Conservation (phyloP, 352 stramenopile species). For the Phytophthora colocasiae region DNA sequence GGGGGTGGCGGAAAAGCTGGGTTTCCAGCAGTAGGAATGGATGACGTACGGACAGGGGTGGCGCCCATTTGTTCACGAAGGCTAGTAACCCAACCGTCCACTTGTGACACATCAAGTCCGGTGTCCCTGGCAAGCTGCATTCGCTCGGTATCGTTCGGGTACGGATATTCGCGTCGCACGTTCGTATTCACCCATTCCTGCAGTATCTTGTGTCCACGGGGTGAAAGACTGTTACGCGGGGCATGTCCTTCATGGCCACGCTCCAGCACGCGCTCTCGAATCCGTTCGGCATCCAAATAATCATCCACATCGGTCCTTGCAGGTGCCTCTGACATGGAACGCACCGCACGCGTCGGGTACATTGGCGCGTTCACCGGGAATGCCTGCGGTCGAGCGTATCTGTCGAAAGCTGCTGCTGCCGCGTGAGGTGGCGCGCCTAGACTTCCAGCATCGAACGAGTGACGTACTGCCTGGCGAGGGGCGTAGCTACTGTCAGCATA, state of each 20-base stretch:
- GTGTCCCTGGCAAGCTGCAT: slow-evolving; percentile 79
- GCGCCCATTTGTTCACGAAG: slow-evolving; percentile 69
- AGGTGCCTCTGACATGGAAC: slow-evolving; percentile 75
- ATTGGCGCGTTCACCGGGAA: slow-evolving; percentile 33
- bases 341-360: slow-evolving; percentile 55
- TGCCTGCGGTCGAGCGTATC: slow-evolving; percentile 37
- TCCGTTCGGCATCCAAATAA: slow-evolving; percentile 73
- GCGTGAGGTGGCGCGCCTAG: slow-evolving; percentile 44
- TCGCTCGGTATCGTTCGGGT: slow-evolving; percentile 73
- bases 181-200: slow-evolving; percentile 82
- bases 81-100: slow-evolving; percentile 88
- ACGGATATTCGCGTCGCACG: slow-evolving; percentile 66
- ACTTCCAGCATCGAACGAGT: slow-evolving; percentile 79
- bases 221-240: slow-evolving; percentile 61
- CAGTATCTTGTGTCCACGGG: slow-evolving; percentile 75
- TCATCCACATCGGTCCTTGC: slow-evolving; percentile 59
- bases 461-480: slow-evolving; percentile 48
- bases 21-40: slow-evolving; percentile 69
- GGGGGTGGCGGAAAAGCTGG: slow-evolving; percentile 63
- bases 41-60: slow-evolving; percentile 29
- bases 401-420: slow-evolving; percentile 31
- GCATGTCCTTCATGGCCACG: slow-evolving; percentile 44
- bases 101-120: slow-evolving; percentile 78
- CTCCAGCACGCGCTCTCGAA: slow-evolving; percentile 68
- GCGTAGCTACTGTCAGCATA: slow-evolving; percentile 50